Conservation (phyloP, 2,329 filamentous ascomycete genomes). For the Paecilomyces variotii region DNA sequence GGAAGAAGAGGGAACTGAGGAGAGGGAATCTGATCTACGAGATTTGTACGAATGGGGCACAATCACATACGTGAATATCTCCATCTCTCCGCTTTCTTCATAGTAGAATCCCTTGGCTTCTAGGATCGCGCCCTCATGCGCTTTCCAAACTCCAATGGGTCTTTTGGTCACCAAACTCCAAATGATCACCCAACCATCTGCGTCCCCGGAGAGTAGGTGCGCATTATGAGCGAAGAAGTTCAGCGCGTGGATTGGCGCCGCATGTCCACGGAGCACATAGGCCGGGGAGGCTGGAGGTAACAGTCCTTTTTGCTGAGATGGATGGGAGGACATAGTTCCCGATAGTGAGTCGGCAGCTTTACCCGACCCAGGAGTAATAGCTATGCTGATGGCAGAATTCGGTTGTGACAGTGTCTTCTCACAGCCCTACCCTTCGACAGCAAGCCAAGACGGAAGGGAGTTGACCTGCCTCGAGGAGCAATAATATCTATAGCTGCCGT, state of each 20-base stretch:
- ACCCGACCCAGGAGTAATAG: not conserved
- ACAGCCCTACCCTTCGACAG: not conserved
- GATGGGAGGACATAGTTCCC: not conserved
- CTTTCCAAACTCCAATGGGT: conserved; percentile 75
- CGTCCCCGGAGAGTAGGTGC: conserved; percentile 77
- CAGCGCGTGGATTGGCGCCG: conserved; percentile 68
- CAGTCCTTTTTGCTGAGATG: not conserved
- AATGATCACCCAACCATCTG: conserved; percentile 77
- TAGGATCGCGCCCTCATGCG: conserved; percentile 70
- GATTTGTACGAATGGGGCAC: not conserved
- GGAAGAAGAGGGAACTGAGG: not conserved
- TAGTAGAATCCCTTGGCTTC: conserved; percentile 62
- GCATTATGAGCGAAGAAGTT: conserved; percentile 65
- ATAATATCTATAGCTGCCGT: not conserved
- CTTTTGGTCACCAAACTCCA: conserved; percentile 82
- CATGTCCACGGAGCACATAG: conserved; percentile 79
- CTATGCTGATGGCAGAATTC: not conserved
- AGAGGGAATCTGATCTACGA: conserved; percentile 1
- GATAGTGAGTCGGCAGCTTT: not conserved
- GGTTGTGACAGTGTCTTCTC: not conserved
- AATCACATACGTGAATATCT: conserved; percentile 68
- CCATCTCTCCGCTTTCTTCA: conserved; percentile 37
- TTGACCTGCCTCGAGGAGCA: not conserved
- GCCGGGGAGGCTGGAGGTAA: conserved; percentile 47
- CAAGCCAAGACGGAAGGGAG: not conserved